Conservation (phyloP, 2,329 filamentous ascomycete species). For the Penicillium corylophilum region DNA sequence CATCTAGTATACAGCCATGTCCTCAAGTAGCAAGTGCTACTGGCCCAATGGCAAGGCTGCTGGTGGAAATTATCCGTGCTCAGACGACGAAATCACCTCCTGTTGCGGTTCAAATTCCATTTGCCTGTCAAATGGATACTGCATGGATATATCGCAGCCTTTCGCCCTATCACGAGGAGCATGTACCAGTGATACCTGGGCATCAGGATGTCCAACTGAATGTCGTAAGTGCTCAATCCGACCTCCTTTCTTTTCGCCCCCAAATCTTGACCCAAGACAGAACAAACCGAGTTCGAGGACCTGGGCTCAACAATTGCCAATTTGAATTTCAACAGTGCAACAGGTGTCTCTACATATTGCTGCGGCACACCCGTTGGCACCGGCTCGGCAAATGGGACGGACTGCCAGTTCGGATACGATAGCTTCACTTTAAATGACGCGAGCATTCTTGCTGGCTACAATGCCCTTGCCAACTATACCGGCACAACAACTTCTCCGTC, state of each 20-base stretch:
- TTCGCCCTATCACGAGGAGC: constrained; percentile 27
- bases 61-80: constrained; percentile 24
- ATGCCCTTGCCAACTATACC: constrained; percentile 14
- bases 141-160: constrained; percentile 24
- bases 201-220: constrained; percentile 19
- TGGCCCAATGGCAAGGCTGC: constrained; percentile 26
- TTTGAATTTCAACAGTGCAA: constrained; percentile 3
- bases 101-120: constrained; percentile 27
- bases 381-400: constrained; percentile 4
- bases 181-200: constrained; percentile 33
- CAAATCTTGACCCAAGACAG: constrained; percentile 6
- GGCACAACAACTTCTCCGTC: background rate
- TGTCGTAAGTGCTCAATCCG: constrained; percentile 19
- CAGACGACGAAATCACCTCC: constrained; percentile 21
- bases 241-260: background rate
- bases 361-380: constrained; percentile 23
- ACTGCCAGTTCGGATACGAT: constrained; percentile 22
- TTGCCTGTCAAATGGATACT: constrained; percentile 33
- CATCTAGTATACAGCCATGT: background rate
- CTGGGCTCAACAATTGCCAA: constrained; percentile 26
- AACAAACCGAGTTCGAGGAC: constrained; percentile 1
- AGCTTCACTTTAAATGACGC: constrained; percentile 26
- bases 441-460: constrained; percentile 20
- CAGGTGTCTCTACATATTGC: constrained; percentile 22
- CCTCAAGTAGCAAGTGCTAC: constrained; percentile 25